These are phyloP conservation scores for Eudorina sp. DNA, from an alignment of 139 green algal species.

Conservation along the genomic window DNA sequence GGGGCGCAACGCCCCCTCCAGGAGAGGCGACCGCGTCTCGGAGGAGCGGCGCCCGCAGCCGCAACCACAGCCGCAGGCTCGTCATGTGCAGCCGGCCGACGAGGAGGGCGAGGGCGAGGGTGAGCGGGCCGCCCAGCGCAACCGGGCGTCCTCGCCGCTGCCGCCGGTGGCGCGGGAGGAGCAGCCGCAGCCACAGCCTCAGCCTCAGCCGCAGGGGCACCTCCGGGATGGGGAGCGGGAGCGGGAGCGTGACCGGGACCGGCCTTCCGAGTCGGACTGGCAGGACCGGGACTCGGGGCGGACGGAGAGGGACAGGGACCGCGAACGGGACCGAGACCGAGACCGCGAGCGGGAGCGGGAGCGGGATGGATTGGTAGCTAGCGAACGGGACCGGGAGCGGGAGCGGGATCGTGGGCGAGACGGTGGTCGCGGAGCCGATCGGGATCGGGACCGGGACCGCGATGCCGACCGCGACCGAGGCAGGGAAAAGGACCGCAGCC, in stretches of 20 bases:
- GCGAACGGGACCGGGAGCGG: background rate
- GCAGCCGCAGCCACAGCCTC: background rate
- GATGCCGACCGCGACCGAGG: background rate
- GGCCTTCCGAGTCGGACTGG: background rate
- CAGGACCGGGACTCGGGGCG: background rate
- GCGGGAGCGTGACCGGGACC: constrained; percentile 2
- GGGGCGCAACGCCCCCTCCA: too few relatives aligned
- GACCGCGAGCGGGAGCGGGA: constrained; percentile 17
- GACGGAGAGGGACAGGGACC: background rate
- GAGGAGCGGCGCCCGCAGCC: too few relatives aligned
- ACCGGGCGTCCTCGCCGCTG: too few relatives aligned
- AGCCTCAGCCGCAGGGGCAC: background rate
- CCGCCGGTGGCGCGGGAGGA: background rate
- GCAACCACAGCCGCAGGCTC: background rate
- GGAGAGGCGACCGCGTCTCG: too few relatives aligned
- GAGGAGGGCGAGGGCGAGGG: background rate
- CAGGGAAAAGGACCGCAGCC: background rate
- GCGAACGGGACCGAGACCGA: background rate
- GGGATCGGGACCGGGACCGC: background rate
- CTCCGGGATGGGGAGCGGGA: background rate
- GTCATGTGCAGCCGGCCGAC: background rate
- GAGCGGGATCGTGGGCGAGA: background rate
- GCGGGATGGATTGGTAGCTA: too few relatives aligned
- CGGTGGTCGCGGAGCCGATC: background rate
- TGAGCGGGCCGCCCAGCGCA: too few relatives aligned